Percentiles rank a stretch among this genome's conserved stretches.
Conservation (phyloP, 305 asterid genomes). For the Fraxinus nigra region DNA sequence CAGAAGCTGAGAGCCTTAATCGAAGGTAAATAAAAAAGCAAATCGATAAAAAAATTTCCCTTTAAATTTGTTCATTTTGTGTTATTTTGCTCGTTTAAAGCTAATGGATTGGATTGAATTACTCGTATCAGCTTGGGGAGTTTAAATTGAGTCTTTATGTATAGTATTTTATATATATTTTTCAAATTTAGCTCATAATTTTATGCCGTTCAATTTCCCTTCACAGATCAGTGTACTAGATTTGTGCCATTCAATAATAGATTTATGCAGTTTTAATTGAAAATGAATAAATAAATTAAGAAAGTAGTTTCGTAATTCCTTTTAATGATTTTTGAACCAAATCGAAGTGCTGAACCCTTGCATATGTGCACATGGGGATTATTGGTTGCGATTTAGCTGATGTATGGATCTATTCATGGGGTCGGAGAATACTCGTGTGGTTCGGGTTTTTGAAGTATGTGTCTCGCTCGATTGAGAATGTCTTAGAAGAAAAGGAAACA, state of each 20-base stretch:
- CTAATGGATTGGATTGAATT: background rate
- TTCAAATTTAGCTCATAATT: background rate
- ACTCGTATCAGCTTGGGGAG: background rate
- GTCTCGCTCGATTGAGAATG: background rate
- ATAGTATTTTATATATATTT: background rate
- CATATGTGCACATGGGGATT: background rate
- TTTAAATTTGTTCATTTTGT: background rate
- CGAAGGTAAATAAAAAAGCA: conserved; percentile 39
- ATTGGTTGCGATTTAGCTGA: background rate
- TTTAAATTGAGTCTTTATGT: background rate
- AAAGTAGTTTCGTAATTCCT: background rate
- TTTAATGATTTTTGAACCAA: background rate
- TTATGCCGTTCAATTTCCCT: background rate
- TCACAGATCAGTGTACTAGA: background rate
- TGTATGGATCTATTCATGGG: background rate
- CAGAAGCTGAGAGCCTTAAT: conserved; percentile 86
- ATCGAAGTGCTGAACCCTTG: background rate
- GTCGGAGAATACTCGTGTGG: background rate
- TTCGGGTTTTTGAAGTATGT: background rate
- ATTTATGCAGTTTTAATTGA: background rate
- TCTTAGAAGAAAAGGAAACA: background rate
- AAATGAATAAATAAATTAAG: background rate
- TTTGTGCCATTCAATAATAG: background rate
- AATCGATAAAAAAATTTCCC: background rate
- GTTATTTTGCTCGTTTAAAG: background rate